These are phyloP conservation scores for Sporisorium reilianum DNA, from an alignment of 1,284 basidiomycete species.

Conservation along the genomic window DNA sequence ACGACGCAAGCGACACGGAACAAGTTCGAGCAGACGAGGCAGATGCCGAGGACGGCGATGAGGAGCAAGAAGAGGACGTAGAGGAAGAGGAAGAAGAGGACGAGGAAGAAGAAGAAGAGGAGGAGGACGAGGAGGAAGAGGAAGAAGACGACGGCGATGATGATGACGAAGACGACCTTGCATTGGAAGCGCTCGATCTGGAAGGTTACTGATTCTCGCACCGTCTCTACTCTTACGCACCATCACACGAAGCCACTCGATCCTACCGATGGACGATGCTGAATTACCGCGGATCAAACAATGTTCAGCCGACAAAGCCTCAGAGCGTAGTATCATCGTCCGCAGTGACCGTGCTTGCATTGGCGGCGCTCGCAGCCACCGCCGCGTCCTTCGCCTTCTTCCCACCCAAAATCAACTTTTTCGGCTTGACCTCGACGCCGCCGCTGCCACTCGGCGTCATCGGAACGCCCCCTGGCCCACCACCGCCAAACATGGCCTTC, in stretches of 20 bases:
- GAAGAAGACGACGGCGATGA: conserved; percentile 93
- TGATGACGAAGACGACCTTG: conserved; percentile 96
- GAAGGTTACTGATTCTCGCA: conserved; percentile 36
- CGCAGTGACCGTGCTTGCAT: conserved; percentile 4
- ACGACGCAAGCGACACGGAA: background rate
- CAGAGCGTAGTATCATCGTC: conserved; percentile 20
- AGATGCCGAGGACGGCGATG: background rate
- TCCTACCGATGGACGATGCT: background rate
- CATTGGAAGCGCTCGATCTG: conserved; percentile 97
- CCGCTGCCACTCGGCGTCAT: conserved; percentile 24
- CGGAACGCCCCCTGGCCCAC: conserved; percentile 47
- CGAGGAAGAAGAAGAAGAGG: conserved; percentile 28
- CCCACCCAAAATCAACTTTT: conserved; percentile 46
- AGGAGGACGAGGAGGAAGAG: conserved; percentile 43
- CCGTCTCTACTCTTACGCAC: too few species aligned
- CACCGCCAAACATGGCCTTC: conserved; percentile 64
- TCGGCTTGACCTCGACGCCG: conserved; percentile 34
- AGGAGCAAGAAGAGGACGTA: conserved; percentile 5
- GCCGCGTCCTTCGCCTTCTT: conserved; percentile 22
- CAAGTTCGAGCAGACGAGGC: background rate
- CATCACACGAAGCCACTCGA: background rate
- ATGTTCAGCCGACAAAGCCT: background rate
- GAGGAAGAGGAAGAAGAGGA: conserved; percentile 22
- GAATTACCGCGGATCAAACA: background rate
- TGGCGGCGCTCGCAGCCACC: background rate